Evolutionary conservation across 1,284 basidiomycete genomes (phyloP).

Genomic region (Marasmius fiardii): DNA sequence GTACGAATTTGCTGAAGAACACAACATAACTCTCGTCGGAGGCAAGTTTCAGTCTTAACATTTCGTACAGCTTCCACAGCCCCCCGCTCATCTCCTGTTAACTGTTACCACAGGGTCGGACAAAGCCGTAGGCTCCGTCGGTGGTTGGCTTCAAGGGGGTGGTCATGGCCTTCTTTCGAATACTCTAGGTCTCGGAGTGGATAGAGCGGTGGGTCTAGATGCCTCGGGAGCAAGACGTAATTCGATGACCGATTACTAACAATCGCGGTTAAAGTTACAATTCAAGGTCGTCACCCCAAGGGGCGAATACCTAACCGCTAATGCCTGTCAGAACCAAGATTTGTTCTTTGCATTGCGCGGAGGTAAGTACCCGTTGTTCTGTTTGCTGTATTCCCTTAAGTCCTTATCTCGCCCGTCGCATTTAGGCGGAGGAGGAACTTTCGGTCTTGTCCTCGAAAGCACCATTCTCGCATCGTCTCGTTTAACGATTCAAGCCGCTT

Average conservation of each 20-base stretch:
- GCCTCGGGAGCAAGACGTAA: neutral
- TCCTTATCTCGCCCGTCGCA: neutral
- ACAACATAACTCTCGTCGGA: conserved; percentile 39
- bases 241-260: neutral
- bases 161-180: conserved; percentile 41
- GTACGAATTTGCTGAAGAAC: conserved; percentile 32
- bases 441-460: conserved; percentile 23
- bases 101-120: conserved; percentile 31
- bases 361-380: conserved; percentile 19
- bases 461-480: conserved; percentile 19
- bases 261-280: conserved; percentile 26
- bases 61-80: too few relatives aligned
- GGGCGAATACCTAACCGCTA: conserved; percentile 31
- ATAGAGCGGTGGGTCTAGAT: conserved; percentile 33
- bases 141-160: conserved; percentile 38
- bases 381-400: neutral
- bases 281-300: conserved; percentile 41
- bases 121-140: conserved; percentile 26
- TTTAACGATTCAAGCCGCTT: conserved; percentile 17
- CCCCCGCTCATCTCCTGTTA: too few relatives aligned
- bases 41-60: conserved; percentile 15
- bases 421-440: conserved; percentile 24
- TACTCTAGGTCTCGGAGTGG: conserved; percentile 34
- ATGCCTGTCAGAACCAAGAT: conserved; percentile 37
- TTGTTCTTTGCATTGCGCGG: conserved; percentile 44